Evolutionary conservation across 495 filamentous ascomycete genomes (phyloP), one percentile per base, ranked within the genome.

Genomic region (Letharia columbiana): DNA sequence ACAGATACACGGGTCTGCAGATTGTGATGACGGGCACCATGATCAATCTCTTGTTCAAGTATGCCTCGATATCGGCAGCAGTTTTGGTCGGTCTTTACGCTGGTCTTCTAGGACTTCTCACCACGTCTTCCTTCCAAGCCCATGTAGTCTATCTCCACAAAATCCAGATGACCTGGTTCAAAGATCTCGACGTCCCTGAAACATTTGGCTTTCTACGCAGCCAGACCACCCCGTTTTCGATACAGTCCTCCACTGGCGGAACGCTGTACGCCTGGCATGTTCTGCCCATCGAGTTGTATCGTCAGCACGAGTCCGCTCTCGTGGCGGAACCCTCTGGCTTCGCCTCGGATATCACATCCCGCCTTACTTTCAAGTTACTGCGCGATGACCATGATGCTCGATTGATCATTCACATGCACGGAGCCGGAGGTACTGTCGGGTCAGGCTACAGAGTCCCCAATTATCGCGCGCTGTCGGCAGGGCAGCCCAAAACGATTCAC

Each of bases 211-310:
- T 83, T 61, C 66, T 83, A 13, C 75, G 66, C 44, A 88, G 87
- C 71, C 88, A 91, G 75, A 82, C 88, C 33, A 87, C 84, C 2
- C 84, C 87, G 0, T 90, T 91, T 71, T 76, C 77, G 2, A 81
- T 91, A 64, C 74, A 72, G 20, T 84, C 87, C 9, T 70, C 79
- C 17, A 83, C 87, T 67, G 77, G 78, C 54, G 80, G 86, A 67
- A 74, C 70, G 18, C 77, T 91, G 7, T 87, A 89, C 68, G 83
- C 87, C 15, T 91, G 88, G 88, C 88, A 90, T 65, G 81, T 91
- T 63, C 78, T 90, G 13, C 88, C 88, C 3, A 71, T 90, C n/a
- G 81, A 80, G 15, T 61, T 86, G 1, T 89, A 90, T 73, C 74
- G 79, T 42, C 77, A 82, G 62, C 77, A 89, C 67, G 82, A 87